Conservation (phyloP, 202 grass and related monocot genomes). For the Schoenoplectus tabernaemontani region DNA sequence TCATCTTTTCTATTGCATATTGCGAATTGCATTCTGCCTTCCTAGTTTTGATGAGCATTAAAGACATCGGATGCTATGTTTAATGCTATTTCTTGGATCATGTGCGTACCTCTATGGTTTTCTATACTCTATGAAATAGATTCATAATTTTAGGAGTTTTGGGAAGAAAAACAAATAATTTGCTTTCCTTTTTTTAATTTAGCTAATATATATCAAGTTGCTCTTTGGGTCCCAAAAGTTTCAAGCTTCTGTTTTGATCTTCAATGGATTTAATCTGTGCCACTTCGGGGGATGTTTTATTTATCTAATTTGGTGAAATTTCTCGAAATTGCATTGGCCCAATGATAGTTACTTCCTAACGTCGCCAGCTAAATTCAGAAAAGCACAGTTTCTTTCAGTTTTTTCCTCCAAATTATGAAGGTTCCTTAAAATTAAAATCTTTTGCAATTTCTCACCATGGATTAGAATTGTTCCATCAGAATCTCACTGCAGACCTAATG, state of each 20-base stretch:
- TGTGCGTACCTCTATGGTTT: too few relatives aligned
- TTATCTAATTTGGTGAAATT: background rate
- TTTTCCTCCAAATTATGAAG: background rate
- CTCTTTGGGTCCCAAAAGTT: background rate
- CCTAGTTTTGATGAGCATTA: background rate
- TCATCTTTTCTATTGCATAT: background rate
- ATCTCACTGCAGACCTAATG: background rate
- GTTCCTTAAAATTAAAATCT: background rate
- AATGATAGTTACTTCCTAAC: background rate
- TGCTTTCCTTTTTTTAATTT: background rate
- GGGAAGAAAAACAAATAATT: background rate
- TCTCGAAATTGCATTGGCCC: background rate
- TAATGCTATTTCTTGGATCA: background rate
- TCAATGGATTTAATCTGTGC: background rate
- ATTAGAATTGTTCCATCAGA: background rate
- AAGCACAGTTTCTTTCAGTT: too few relatives aligned
- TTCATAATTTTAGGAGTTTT: background rate
- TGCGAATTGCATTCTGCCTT: background rate
- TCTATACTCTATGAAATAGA: background rate
- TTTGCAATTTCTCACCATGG: background rate
- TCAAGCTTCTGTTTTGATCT: background rate
- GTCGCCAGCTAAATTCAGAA: background rate
- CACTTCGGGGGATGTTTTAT: background rate
- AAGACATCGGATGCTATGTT: background rate
- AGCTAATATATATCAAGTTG: background rate